Evolutionary conservation across 306 rosid species (phyloP), one percentile per base, ranked within the genome.

Genomic region (Malus asiatica): DNA sequence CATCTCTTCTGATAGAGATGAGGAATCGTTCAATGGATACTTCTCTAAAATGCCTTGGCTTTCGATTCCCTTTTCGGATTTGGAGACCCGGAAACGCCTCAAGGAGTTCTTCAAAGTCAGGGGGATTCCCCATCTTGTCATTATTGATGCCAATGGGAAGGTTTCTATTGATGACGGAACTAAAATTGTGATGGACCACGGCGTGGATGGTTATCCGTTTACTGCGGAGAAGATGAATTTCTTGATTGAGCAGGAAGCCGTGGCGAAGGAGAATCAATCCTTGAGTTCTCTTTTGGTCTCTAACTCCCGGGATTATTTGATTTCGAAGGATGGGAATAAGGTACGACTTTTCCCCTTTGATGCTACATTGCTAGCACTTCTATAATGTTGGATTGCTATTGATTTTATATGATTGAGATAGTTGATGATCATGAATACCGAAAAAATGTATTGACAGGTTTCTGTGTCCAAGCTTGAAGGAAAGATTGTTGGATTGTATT

Each of bases 11-110:
- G 91, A 87, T 78, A 75, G 71, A 61, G 82, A 87, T 48, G 82
- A 85, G 1, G 87, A 76, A 15, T 83, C 91, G 9, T 85, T 85
- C 78, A 58, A 55, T 20, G 72, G 44, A 7, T 85, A 85, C 82
- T 85, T 87, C 55, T 81, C 91, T 14, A 64, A 87, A 76, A 87
- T 87, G 91, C 89, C 91, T 4, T 87, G 91, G 91, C 89, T 87
- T 58, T 82, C 89, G 14, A 15, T 85, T 30, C 89, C 86, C 3
- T 81, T 81, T 48, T 58, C 72, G 35, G 91, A 87, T 66, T 65
- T 52, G 20, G 86, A 85, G 29, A 67, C 74, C 63, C 64, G 80
- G 62, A 83, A 80, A 58, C 84, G 76, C 65, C 58, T 85, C 10
- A 79, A 83, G 69, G 85, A 58, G 11, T 70, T 83, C 76, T 85